Evolutionary conservation across 2,329 filamentous ascomycete species (phyloP).

Genomic region (Tolypocladium amazonense): DNA sequence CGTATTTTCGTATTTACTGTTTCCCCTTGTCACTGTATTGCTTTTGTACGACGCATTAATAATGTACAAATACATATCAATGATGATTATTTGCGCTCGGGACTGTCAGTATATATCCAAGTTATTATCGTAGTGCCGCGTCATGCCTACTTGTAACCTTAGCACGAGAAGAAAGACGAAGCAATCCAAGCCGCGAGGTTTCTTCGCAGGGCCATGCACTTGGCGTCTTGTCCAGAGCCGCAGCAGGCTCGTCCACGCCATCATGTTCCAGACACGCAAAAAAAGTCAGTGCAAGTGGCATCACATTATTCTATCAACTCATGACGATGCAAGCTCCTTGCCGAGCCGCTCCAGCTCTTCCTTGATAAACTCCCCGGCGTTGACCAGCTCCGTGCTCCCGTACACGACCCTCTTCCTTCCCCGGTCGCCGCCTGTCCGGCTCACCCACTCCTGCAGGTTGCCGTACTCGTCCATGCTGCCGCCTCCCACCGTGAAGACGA

Average conservation of each 20-base stretch:
- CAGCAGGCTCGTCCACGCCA: neutral
- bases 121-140: no score
- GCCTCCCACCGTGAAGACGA: slow-evolving; percentile 91
- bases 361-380: slow-evolving; percentile 55
- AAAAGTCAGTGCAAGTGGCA: neutral
- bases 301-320: neutral
- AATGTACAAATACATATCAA: neutral
- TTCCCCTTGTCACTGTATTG: neutral
- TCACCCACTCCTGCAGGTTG: slow-evolving; percentile 93
- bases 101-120: no score
- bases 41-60: no score
- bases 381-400: slow-evolving; percentile 78
- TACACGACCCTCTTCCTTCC: slow-evolving; percentile 79
- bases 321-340: slow-evolving; percentile 36
- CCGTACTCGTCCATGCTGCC: slow-evolving; percentile 99
- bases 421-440: slow-evolving; percentile 57
- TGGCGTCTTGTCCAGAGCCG: neutral
- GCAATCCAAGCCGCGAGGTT: no score
- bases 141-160: no score
- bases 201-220: neutral
- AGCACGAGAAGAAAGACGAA: no score
- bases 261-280: neutral
- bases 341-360: slow-evolving; percentile 55
- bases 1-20: no score
- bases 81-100: no score